A percentile compares a stretch with the other conserved stretches of the same genome.
These are phyloP conservation scores for Asterionellopsis glacialis DNA, from an alignment of 108 stramenopile species.

Conservation along the genomic window DNA sequence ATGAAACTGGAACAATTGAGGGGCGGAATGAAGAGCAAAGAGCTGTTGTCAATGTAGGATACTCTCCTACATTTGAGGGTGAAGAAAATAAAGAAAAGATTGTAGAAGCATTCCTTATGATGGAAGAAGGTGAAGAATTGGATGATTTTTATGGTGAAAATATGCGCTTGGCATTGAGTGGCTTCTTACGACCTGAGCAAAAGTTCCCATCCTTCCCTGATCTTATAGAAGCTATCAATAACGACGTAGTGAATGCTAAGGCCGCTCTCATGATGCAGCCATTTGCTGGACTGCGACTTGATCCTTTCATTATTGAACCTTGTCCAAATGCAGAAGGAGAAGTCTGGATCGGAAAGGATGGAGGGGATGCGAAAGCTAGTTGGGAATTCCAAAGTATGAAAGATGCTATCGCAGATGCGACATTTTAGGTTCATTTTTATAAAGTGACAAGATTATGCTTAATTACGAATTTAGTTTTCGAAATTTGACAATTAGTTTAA, in stretches of 20 bases:
- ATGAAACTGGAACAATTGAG: background rate
- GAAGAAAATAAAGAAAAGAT: conserved; percentile 84
- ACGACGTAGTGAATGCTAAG: conserved; percentile 65
- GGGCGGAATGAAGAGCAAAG: conserved; percentile 39
- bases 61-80: conserved; percentile 88
- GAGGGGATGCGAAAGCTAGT: conserved; percentile 68
- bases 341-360: conserved; percentile 63
- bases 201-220: conserved; percentile 80
- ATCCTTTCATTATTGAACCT: conserved; percentile 11
- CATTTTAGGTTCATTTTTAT: too few relatives aligned
- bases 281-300: conserved; percentile 19
- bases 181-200: conserved; percentile 70
- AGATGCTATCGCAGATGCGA: background rate
- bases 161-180: conserved; percentile 70
- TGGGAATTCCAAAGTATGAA: conserved; percentile 62
- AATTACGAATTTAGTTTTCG: too few relatives aligned
- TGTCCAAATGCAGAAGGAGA: background rate
- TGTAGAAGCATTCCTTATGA: conserved; percentile 84
- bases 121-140: conserved; percentile 16
- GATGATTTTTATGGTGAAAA: conserved; percentile 78
- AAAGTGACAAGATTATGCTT: too few relatives aligned
- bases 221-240: conserved; percentile 65
- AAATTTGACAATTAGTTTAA: too few relatives aligned
- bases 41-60: conserved; percentile 88
- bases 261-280: conserved; percentile 45